A percentile compares a stretch with the other conserved stretches of the same genome.
These are phyloP conservation scores for Juglanconis juglandina DNA, from an alignment of 2,329 filamentous ascomycete genomes.

Conservation along the genomic window DNA sequence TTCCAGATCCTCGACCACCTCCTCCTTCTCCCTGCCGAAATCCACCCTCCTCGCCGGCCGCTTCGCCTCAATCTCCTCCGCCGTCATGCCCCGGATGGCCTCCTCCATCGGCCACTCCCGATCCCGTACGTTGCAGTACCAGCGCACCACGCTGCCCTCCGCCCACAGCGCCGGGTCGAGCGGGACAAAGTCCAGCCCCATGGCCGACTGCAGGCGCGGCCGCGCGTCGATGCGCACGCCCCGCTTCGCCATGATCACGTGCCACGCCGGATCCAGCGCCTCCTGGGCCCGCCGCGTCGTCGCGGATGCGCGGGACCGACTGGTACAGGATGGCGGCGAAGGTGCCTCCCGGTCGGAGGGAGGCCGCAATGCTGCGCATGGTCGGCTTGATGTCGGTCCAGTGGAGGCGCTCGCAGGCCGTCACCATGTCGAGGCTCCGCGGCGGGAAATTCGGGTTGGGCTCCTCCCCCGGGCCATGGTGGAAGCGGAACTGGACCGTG, in stretches of 20 bases:
- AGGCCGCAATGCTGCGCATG: neutral
- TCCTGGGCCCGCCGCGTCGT: neutral
- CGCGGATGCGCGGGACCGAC: neutral
- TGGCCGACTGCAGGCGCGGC: neutral
- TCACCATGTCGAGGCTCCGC: neutral
- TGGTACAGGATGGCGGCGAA: slow-evolving; percentile 3
- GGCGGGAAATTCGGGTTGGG: neutral
- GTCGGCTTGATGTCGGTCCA: slow-evolving; percentile 1
- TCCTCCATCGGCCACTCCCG: neutral
- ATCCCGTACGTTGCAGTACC: neutral
- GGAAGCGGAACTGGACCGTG: neutral
- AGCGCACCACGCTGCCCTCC: neutral
- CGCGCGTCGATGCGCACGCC: neutral
- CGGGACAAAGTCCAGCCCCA: neutral
- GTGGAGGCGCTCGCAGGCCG: slow-evolving; percentile 7
- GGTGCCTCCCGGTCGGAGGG: neutral
- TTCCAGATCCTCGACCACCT: neutral
- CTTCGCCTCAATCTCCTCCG: neutral
- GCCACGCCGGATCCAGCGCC: neutral
- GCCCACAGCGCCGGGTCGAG: neutral
- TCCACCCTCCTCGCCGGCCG: neutral
- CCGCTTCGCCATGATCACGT: neutral
- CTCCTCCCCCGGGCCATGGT: neutral
- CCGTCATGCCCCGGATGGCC: neutral
- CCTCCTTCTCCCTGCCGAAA: neutral